Evolutionary conservation across 2,329 filamentous ascomycete genomes (phyloP), one percentile per base, ranked within the genome.

Genomic region (Bipolaris cookei): DNA sequence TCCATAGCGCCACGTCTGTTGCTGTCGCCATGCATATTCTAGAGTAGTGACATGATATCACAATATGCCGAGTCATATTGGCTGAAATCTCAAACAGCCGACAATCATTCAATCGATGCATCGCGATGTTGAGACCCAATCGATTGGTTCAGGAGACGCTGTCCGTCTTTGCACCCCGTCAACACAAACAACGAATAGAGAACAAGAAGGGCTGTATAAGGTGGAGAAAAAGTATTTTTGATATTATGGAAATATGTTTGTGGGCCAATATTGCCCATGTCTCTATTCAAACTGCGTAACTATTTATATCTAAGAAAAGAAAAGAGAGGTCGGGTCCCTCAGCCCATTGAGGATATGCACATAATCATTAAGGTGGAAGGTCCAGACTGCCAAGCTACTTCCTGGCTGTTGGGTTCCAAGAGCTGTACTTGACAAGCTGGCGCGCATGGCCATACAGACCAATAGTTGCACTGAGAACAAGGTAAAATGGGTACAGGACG

Each of bases 361-460:
- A 38, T 25, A 25, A 44, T 48, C 11, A 46, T 46, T 34, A 46
- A 45, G 28, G 18, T 18, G 30, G 28, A n/a, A 37, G 21, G 23
- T 6, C 32, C 13, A 25, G 20, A 18, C 21, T 7, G 32, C 34
- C 20, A 43, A 35, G 32, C 54, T 62, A 74, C 55, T 63, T 73
- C 54, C 77, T 67, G 25, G 76, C 76, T 2, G 80, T 82, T n/a
- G 80, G 78, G 60, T 82, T 82, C 80, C 80, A 82, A 14, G 74
- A 77, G 52, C 74, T 77, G 59, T 82, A 82, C 51, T 72, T 76
- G 50, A 79, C 77, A 30, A 81, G 65, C 62, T 81, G 78, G 59
- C 80, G 71, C 28, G 80, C 80, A 58, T 82, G 79, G 6, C 78
- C 80, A 56, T 79, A 81, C 14, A 82, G 67, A 8, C 80, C 80